phyloP scores from a whole-genome alignment of 345 rosid genomes.

The Citrus glauca region DNA sequence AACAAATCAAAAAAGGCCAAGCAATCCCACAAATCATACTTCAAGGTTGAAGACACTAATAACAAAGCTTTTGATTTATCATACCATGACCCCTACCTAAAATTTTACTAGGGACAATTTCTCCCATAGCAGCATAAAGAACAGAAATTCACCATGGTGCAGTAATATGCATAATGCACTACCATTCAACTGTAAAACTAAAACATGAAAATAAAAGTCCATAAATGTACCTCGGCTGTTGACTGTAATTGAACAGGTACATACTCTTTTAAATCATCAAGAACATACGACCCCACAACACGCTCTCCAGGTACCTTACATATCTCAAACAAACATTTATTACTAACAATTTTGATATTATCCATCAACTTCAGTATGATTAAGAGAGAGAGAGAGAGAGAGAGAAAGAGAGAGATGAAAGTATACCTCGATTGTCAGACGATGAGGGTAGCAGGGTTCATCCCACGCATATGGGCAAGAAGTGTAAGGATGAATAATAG shows the following conservation, averaged over 20 bases:
- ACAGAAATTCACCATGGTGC: background rate
- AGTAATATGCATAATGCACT: background rate
- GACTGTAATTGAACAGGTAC: conserved; percentile 59
- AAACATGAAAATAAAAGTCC: background rate
- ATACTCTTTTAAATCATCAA: conserved; percentile 68
- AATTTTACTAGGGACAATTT: background rate
- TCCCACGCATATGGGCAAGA: conserved; percentile 97
- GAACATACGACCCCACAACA: conserved; percentile 68
- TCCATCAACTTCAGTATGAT: background rate
- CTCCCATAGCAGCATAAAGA: background rate
- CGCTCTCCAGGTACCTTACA: conserved; percentile 86
- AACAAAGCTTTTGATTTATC: background rate
- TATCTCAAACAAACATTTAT: conserved; percentile 14
- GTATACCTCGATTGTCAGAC: conserved; percentile 78
- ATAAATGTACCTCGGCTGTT: conserved; percentile 61
- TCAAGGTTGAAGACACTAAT: background rate
- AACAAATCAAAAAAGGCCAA: background rate
- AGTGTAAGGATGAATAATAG: conserved; percentile 67
- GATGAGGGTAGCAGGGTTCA: conserved; percentile 90
- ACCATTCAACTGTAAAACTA: background rate
- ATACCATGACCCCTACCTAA: background rate
- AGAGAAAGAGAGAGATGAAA: background rate
- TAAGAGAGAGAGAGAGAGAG: background rate
- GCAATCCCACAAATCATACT: background rate
- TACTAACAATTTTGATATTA: conserved; percentile 1